These are phyloP conservation scores for Meredithiella fracta DNA, from an alignment of 2,329 filamentous ascomycete species.

Conservation along the genomic window DNA sequence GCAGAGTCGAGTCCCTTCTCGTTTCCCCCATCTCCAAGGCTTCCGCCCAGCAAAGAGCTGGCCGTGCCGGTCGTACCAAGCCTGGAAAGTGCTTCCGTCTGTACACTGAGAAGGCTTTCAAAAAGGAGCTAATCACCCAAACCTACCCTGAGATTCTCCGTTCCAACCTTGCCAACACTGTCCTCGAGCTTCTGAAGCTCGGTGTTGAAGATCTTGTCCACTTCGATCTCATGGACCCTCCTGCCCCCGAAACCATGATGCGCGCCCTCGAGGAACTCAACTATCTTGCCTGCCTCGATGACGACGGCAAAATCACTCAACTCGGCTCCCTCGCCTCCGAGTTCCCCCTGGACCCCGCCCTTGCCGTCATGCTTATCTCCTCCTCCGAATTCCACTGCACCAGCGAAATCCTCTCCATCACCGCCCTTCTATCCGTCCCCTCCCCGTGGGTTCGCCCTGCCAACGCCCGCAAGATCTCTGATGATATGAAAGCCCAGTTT, in stretches of 20 bases:
- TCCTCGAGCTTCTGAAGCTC: conserved; percentile 92
- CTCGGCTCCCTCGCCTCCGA: conserved; percentile 81
- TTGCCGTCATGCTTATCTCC: conserved; percentile 95
- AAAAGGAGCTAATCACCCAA: conserved; percentile 93
- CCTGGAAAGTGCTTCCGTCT: conserved; percentile 96
- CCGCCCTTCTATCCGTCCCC: conserved; percentile 81
- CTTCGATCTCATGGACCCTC: conserved; percentile 97
- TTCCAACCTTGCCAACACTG: conserved; percentile 87
- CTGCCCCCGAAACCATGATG: conserved; percentile 96
- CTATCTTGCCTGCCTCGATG: conserved; percentile 88
- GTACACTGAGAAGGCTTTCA: conserved; percentile 90
- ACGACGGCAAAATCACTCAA: conserved; percentile 80
- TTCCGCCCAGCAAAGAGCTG: conserved; percentile 88
- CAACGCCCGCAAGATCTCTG: conserved; percentile 70
- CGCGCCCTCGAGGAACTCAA: conserved; percentile 93
- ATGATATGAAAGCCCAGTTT: conserved; percentile 94
- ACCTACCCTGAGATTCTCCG: conserved; percentile 92
- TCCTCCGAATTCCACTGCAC: conserved; percentile 98
- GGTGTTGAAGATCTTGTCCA: conserved; percentile 91
- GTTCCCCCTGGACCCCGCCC: conserved; percentile 81
- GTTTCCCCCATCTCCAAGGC: conserved; percentile 97
- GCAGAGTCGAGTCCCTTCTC: conserved; percentile 89
- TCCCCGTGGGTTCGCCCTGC: conserved; percentile 85
- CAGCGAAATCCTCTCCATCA: conserved; percentile 93
- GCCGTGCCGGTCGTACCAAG: conserved; percentile 96